These are phyloP conservation scores for Asparagopsis taxiformis DNA, from an alignment of 31 red algal species.

Conservation along the genomic window DNA sequence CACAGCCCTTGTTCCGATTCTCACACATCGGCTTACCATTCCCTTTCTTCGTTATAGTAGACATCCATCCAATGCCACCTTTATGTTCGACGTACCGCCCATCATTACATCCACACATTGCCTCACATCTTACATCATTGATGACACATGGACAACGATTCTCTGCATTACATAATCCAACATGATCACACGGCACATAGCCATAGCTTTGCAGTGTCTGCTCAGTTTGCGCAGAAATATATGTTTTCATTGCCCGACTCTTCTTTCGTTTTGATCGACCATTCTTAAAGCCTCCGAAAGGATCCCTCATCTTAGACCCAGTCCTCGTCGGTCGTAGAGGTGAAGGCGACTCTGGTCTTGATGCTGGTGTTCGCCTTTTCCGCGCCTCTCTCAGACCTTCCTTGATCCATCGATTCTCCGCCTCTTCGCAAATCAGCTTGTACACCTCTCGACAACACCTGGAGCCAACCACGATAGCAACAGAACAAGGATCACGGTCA, in stretches of 20 bases:
- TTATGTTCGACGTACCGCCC: neutral
- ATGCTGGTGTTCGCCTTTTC: too few species aligned
- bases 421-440: too few species aligned
- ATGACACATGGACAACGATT: neutral
- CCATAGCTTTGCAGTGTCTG: neutral
- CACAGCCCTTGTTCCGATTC: neutral
- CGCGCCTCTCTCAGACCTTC: too few species aligned
- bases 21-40: too few species aligned
- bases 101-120: conserved; percentile 2
- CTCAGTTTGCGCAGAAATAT: neutral
- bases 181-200: conserved; percentile 6
- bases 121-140: neutral
- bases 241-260: neutral
- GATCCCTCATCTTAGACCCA: too few species aligned
- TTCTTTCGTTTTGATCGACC: too few species aligned
- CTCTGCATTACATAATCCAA: neutral
- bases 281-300: too few species aligned
- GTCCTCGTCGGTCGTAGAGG: too few species aligned
- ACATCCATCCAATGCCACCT: too few species aligned
- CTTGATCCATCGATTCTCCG: too few species aligned
- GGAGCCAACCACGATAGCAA: neutral
- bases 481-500: neutral
- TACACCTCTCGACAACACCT: neutral
- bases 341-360: too few species aligned
- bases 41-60: too few species aligned